Conservation (phyloP, 2,329 filamentous ascomycete genomes). For the Trichoderma polysporum region DNA sequence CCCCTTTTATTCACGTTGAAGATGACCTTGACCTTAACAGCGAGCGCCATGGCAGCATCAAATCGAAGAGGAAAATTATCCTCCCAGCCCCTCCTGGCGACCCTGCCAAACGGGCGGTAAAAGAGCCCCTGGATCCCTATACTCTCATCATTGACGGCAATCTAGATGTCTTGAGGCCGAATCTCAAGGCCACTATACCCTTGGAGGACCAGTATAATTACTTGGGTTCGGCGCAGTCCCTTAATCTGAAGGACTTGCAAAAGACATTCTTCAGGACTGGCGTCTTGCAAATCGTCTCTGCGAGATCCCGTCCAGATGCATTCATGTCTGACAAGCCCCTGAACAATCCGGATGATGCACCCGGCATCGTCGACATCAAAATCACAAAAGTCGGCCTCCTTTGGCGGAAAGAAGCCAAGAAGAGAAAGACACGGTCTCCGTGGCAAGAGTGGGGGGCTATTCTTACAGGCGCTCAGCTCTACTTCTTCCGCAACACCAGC, state of each 20-base stretch:
- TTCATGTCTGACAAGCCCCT: conserved; percentile 88
- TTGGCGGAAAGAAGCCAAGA: conserved; percentile 93
- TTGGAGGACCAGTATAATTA: conserved; percentile 92
- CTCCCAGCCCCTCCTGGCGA: conserved; percentile 60
- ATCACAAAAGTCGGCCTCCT: conserved; percentile 93
- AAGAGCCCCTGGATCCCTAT: conserved; percentile 93
- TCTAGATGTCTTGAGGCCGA: conserved; percentile 77
- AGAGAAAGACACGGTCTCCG: conserved; percentile 88
- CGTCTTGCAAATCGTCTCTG: conserved; percentile 91
- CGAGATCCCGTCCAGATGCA: conserved; percentile 87
- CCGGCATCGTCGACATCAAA: conserved; percentile 94
- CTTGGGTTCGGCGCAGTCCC: conserved; percentile 68
- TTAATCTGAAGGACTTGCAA: conserved; percentile 81
- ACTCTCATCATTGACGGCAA: conserved; percentile 89
- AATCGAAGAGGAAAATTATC: conserved; percentile 67
- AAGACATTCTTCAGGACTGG: conserved; percentile 89
- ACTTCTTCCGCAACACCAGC: conserved; percentile 89
- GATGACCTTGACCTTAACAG: conserved; percentile 81
- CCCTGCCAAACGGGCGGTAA: conserved; percentile 60
- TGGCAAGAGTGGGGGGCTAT: conserved; percentile 99
- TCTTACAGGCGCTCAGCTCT: conserved; percentile 92
- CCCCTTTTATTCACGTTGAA: conserved; percentile 96
- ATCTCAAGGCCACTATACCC: conserved; percentile 86
- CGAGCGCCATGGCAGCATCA: conserved; percentile 69
- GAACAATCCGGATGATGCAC: conserved; percentile 80